Conservation (phyloP, 768 basidiomycete genomes). For the Floccularia luteovirens region DNA sequence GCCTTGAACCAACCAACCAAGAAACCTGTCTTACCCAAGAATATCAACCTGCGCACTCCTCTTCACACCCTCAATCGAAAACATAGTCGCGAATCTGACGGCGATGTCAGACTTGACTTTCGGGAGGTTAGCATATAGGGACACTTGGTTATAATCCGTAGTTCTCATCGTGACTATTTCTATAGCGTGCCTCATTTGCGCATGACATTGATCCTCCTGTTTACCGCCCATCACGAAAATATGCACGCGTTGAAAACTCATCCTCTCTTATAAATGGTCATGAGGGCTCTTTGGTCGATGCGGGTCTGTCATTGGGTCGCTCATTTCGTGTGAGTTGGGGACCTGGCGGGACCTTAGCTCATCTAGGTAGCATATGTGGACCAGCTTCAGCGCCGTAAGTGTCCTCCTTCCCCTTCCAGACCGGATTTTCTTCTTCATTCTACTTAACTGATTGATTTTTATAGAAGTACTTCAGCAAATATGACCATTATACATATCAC, state of each 20-base stretch:
- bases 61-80: constrained; percentile 45
- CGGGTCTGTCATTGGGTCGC: constrained; percentile 78
- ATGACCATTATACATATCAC: constrained; percentile 52
- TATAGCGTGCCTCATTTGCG: constrained; percentile 74
- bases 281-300: constrained; percentile 68
- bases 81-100: constrained; percentile 74
- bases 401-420: too few relatives aligned
- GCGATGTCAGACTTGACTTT: constrained; percentile 53
- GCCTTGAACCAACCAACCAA: constrained; percentile 36
- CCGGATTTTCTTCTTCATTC: neutral
- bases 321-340: constrained; percentile 93
- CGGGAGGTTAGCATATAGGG: constrained; percentile 41
- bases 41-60: constrained; percentile 25
- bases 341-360: constrained; percentile 65
- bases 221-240: constrained; percentile 76
- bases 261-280: constrained; percentile 56
- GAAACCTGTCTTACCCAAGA: constrained; percentile 16
- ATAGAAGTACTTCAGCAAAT: constrained; percentile 50
- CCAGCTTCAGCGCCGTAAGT: constrained; percentile 49
- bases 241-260: constrained; percentile 62
- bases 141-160: constrained; percentile 4
- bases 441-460: constrained; percentile 6
- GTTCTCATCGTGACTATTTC: neutral
- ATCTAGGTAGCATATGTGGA: constrained; percentile 67
- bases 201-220: constrained; percentile 58